Evolutionary conservation across 305 asterid species (phyloP).

Genomic region (Salvia sclarea): DNA sequence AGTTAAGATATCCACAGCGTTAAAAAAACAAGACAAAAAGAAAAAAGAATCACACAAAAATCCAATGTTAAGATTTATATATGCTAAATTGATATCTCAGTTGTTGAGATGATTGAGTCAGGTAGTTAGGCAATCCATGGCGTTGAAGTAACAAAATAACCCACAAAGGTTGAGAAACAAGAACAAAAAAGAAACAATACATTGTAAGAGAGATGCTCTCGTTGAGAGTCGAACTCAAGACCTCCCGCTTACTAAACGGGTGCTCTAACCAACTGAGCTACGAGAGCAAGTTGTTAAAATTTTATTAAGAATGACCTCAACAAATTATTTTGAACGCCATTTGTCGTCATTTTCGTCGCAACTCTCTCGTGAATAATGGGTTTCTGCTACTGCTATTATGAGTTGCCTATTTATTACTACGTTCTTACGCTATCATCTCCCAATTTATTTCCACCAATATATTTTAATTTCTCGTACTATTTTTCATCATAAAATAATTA

Average conservation of each 20-base stretch:
- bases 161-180: too few relatives aligned
- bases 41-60: too few relatives aligned
- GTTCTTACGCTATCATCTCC: constrained; percentile 3
- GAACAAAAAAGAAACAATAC: too few relatives aligned
- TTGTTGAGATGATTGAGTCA: too few relatives aligned
- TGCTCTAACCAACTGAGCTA: constrained; percentile 83
- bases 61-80: too few relatives aligned
- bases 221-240: constrained; percentile 81
- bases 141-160: too few relatives aligned
- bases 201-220: constrained; percentile 40
- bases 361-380: neutral
- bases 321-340: neutral
- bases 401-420: neutral
- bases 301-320: too few relatives aligned
- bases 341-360: neutral
- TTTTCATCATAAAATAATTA: neutral
- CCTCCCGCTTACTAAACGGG: constrained; percentile 92
- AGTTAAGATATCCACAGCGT: too few relatives aligned
- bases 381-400: neutral
- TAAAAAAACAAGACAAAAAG: too few relatives aligned
- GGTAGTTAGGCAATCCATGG: too few relatives aligned
- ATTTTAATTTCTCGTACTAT: neutral
- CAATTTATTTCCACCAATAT: neutral
- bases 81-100: too few relatives aligned
- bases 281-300: neutral